These are phyloP conservation scores for Claviceps maximensis DNA, from an alignment of 2,329 filamentous ascomycete species.

Conservation along the genomic window DNA sequence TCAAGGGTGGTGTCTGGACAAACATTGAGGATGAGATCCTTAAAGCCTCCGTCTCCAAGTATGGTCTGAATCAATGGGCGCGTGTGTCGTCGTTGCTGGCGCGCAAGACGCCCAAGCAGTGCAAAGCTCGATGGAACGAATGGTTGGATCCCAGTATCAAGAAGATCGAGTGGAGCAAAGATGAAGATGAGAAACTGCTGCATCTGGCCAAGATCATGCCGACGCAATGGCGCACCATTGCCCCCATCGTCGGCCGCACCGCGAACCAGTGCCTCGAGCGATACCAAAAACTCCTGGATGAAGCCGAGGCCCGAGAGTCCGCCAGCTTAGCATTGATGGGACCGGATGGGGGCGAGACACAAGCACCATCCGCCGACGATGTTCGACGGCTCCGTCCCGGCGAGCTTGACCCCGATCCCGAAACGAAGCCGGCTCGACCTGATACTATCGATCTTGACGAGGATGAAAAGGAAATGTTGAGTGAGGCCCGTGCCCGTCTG, in stretches of 20 bases:
- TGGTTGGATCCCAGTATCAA: slow-evolving; percentile 97
- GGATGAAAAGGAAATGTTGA: slow-evolving; percentile 99
- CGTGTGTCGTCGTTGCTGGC: slow-evolving; percentile 93
- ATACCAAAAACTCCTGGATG: slow-evolving; percentile 91
- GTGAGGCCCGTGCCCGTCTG: slow-evolving; percentile 87
- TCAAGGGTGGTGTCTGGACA: slow-evolving; percentile 64
- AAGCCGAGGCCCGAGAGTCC: slow-evolving; percentile 81
- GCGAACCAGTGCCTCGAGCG: slow-evolving; percentile 95
- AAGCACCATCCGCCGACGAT: slow-evolving; percentile 83
- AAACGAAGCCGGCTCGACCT: slow-evolving; percentile 87
- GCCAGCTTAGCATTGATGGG: slow-evolving; percentile 74
- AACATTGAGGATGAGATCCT: slow-evolving; percentile 90
- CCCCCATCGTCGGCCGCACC: slow-evolving; percentile 88
- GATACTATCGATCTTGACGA: slow-evolving; percentile 98
- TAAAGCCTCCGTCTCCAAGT: slow-evolving; percentile 88
- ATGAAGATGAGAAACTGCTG: slow-evolving; percentile 94
- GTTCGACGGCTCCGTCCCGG: slow-evolving; percentile 79
- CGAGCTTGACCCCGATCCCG: slow-evolving; percentile 92
- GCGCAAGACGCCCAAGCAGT: slow-evolving; percentile 96
- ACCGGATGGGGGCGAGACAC: slow-evolving; percentile 72
- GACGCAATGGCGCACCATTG: slow-evolving; percentile 97
- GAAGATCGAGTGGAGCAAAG: slow-evolving; percentile 97
- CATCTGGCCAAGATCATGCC: slow-evolving; percentile 98
- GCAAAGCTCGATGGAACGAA: slow-evolving; percentile 96
- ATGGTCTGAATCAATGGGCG: slow-evolving; percentile 95